phyloP scores from a whole-genome alignment of 2,329 filamentous ascomycete genomes.

The Talaromyces sp. region DNA sequence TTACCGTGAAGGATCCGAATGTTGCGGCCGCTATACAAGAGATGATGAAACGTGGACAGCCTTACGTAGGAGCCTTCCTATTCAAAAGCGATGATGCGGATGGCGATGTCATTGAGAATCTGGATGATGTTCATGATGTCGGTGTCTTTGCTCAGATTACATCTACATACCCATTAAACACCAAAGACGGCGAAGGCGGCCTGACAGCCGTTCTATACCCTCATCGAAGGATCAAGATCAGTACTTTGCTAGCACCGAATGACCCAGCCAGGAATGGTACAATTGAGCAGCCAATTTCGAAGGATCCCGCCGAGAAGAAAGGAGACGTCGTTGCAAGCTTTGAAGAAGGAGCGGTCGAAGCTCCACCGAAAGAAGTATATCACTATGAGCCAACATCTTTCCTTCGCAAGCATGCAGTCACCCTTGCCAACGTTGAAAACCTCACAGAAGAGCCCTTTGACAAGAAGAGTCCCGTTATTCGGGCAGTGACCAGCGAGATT shows the following conservation, averaged over 20 bases:
- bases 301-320: slow-evolving; percentile 61
- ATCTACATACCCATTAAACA: slow-evolving; percentile 77
- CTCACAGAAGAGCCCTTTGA: slow-evolving; percentile 84
- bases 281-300: slow-evolving; percentile 30
- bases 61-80: slow-evolving; percentile 93
- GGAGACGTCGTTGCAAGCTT: slow-evolving; percentile 97
- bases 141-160: slow-evolving; percentile 98
- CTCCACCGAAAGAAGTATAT: slow-evolving; percentile 44
- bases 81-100: slow-evolving; percentile 96
- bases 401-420: slow-evolving; percentile 85
- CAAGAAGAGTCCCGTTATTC: slow-evolving; percentile 81
- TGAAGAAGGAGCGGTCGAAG: slow-evolving; percentile 71
- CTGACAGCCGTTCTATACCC: slow-evolving; percentile 94
- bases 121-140: slow-evolving; percentile 89
- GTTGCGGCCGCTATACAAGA: slow-evolving; percentile 91
- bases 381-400: slow-evolving; percentile 86
- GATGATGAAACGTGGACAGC: slow-evolving; percentile 94
- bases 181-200: slow-evolving; percentile 61
- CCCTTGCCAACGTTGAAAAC: slow-evolving; percentile 93
- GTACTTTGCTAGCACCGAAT: slow-evolving; percentile 70
- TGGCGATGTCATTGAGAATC: slow-evolving; percentile 84
- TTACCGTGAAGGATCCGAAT: slow-evolving; percentile 89
- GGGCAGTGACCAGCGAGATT: slow-evolving; percentile 93
- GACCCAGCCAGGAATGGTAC: slow-evolving; percentile 32
- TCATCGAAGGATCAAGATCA: slow-evolving; percentile 88